phyloP scores from a whole-genome alignment of 2,329 filamentous ascomycete genomes.

The Cladobotryum protrusum region DNA sequence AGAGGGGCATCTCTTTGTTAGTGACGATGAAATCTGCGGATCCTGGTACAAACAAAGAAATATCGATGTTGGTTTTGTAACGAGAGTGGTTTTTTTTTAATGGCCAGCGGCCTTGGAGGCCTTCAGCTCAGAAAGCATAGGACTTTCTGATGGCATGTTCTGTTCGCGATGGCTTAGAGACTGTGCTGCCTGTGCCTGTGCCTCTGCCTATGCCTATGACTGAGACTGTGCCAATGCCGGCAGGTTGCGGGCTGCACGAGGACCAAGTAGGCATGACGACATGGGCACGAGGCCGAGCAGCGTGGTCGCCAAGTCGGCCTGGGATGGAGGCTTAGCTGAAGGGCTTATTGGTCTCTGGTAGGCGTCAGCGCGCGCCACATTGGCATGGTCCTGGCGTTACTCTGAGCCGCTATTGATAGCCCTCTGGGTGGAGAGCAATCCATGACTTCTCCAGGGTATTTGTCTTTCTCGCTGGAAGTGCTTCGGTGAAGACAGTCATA shows the following conservation, averaged over 20 bases:
- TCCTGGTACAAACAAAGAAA: background rate
- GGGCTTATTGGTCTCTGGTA: background rate
- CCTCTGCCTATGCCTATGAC: too few species aligned
- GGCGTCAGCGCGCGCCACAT: background rate
- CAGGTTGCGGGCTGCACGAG: constrained; percentile 11
- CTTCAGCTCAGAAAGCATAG: background rate
- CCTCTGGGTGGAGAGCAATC: too few species aligned
- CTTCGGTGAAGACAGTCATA: too few species aligned
- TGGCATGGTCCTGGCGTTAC: too few species aligned
- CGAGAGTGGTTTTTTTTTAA: too few species aligned
- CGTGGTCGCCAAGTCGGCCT: background rate
- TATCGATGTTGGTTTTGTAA: background rate
- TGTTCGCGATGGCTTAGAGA: too few species aligned
- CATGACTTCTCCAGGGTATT: too few species aligned
- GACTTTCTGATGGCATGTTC: too few species aligned
- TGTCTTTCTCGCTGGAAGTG: too few species aligned
- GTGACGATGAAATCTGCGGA: background rate
- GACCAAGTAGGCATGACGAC: constrained; percentile 11
- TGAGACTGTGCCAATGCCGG: background rate
- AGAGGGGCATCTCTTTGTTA: constrained; percentile 5
- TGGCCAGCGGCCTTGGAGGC: constrained; percentile 1
- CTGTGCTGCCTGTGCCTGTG: too few species aligned
- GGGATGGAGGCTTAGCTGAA: background rate
- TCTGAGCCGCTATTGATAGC: too few species aligned
- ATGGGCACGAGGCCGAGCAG: constrained; percentile 12